Base-by-base conservation (phyloP, 331 rosid genomes). In the Quercus lobata region DNA sequence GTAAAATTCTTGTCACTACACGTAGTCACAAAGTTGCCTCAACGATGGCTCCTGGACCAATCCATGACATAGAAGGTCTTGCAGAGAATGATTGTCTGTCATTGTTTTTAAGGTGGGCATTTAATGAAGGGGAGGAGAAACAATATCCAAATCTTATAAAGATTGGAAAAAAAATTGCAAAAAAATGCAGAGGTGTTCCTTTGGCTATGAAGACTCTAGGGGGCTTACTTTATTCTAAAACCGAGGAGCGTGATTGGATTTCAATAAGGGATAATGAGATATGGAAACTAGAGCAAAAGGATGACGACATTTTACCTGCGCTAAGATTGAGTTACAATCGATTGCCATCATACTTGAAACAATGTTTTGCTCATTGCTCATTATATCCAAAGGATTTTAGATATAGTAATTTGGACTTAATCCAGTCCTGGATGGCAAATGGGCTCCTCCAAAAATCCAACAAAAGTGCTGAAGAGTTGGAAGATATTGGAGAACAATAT, bases 201-300 rank as follows among this genome's bases (percentile, higher is more conserved):
- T 81, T 86, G 69, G 87, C 82, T 0, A 30, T 81, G 57, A 86
- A 72, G 74, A 83, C 90, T 49, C 19, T 81, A 7, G 85, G 80
- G 3, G 72, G 87, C 58, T 74, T 60, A 29, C 70, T 83, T 1
- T 78, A 62, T 21, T 81, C 69, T 1, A 73, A 79, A 29, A n/a
- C 3, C 1, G 63, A 76, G 4, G 69, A 37, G 16, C 34, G 11
- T 0, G 80, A 61, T 0, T 87, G 90, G 90, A 79, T 30, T 41
- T 1, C 2, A 1, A 27, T 81, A 0, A 79, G 78, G 1, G 74
- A 81, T 8, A 57, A 19, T 30, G 80, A 58, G 56, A 60, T 76
- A 32, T 81, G 86, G 84, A 35, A 69, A 54, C 35, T 65, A 1
- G 2, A 19, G 0, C 62, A 2, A 3, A 35, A 29, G 16, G 4